Evolutionary conservation across 2,329 filamentous ascomycete species (phyloP).

Genomic region (Alternaria brassicae): DNA sequence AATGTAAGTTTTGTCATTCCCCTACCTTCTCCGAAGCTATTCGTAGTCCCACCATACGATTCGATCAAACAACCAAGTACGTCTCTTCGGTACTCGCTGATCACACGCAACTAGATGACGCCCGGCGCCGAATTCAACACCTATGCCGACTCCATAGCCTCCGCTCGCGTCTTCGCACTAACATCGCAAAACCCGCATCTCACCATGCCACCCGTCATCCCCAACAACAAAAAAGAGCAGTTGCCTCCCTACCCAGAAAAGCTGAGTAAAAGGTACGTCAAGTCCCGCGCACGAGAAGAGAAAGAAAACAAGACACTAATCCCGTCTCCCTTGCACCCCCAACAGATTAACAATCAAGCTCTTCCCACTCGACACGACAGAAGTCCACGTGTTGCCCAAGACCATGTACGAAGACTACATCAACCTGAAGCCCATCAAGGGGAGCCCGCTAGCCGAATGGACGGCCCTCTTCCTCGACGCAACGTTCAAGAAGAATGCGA

Average conservation of each 20-base stretch:
- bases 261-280: constrained; percentile 49
- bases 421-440: constrained; percentile 28
- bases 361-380: constrained; percentile 59
- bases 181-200: constrained; percentile 68
- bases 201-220: constrained; percentile 75
- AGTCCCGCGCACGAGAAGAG: too few species aligned
- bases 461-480: constrained; percentile 53
- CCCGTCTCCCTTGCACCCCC: too few species aligned
- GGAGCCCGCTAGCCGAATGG: constrained; percentile 57
- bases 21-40: constrained; percentile 16
- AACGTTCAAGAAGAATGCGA: constrained; percentile 56
- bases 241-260: constrained; percentile 51
- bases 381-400: constrained; percentile 52
- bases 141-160: constrained; percentile 73
- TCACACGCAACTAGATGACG: constrained; percentile 60
- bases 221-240: constrained; percentile 44
- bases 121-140: constrained; percentile 95
- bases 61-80: constrained; percentile 51
- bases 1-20: constrained; percentile 62
- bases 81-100: constrained; percentile 41
- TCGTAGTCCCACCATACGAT: constrained; percentile 44
- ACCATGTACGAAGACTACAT: constrained; percentile 47
- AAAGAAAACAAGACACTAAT: too few species aligned
- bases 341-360: constrained; percentile 56
- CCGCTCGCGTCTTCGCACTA: constrained; percentile 58